Evolutionary conservation across 768 basidiomycete species (phyloP).

Genomic region (Lactarius trivialis): DNA sequence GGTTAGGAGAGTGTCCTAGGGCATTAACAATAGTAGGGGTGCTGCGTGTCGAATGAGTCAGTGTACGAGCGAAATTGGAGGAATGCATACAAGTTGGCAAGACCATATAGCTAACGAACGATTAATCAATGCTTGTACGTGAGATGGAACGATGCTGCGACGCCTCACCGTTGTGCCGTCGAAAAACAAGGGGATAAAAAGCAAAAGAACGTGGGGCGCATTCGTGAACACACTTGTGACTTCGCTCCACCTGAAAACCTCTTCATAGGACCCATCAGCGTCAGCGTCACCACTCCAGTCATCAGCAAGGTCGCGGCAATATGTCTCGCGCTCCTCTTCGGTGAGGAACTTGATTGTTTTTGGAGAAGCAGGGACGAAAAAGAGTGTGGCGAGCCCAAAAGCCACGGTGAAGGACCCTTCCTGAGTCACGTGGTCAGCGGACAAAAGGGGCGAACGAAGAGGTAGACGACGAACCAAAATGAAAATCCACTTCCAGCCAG

Average conservation of each 20-base stretch:
- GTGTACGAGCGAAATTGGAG: background rate
- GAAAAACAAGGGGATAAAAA: constrained; percentile 46
- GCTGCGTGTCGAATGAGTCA: constrained; percentile 18
- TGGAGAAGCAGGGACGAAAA: constrained; percentile 42
- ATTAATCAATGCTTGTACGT: background rate
- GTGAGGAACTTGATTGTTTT: constrained; percentile 44
- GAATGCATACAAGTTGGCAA: constrained; percentile 23
- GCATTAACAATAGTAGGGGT: constrained; percentile 25
- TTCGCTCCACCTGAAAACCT: constrained; percentile 52
- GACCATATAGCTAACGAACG: constrained; percentile 16
- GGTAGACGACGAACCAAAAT: constrained; percentile 36
- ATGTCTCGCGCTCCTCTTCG: constrained; percentile 37
- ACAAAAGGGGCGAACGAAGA: background rate
- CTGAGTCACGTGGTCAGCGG: constrained; percentile 15
- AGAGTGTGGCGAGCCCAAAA: constrained; percentile 47
- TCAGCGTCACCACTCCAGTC: constrained; percentile 30
- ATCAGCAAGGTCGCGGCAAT: constrained; percentile 33
- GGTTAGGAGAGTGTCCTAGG: constrained; percentile 27
- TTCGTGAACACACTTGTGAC: constrained; percentile 41
- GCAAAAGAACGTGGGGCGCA: constrained; percentile 46
- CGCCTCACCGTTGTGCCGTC: constrained; percentile 35
- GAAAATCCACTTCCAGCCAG: constrained; percentile 65
- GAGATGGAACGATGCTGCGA: background rate
- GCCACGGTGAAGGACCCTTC: constrained; percentile 59
- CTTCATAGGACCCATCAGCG: constrained; percentile 34